Percentiles rank a stretch among this genome's conserved stretches.
These are phyloP conservation scores for Panicum miliaceum DNA, from an alignment of 176 grass and related monocot species.

Conservation along the genomic window DNA sequence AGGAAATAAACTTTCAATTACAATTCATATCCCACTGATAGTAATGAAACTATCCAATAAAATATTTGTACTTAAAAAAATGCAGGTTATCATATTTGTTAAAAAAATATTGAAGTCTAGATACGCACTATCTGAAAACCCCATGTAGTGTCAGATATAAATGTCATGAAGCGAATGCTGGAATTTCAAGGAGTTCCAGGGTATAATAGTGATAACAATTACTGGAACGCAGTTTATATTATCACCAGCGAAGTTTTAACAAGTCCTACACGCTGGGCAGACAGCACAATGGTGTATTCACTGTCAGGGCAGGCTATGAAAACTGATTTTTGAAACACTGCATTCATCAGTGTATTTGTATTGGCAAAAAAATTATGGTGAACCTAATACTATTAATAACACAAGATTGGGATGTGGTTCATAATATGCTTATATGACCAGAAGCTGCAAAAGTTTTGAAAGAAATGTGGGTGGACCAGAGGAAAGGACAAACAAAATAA, in stretches of 20 bases:
- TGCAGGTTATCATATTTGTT: not conserved
- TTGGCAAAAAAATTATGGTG: not conserved
- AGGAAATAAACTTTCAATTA: not conserved
- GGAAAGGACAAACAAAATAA: conserved; percentile 14
- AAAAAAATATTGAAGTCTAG: conserved; percentile 3
- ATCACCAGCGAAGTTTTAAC: not conserved
- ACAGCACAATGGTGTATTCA: not conserved
- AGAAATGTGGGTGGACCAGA: not conserved
- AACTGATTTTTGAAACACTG: not conserved
- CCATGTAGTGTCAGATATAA: not conserved
- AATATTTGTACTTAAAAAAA: not conserved
- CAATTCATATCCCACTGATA: not conserved
- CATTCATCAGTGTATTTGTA: not conserved
- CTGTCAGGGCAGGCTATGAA: not conserved
- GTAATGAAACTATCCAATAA: not conserved
- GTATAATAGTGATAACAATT: not conserved
- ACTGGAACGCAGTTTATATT: not conserved
- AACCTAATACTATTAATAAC: not conserved
- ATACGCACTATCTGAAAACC: not conserved
- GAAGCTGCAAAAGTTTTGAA: not conserved
- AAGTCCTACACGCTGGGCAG: not conserved
- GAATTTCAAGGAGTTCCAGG: not conserved
- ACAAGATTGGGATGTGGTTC: conserved; percentile 1
- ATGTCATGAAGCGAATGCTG: not conserved
- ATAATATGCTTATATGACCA: not conserved